Percentiles rank a stretch among this genome's conserved stretches.
These are phyloP conservation scores for Monilinia fructigena DNA, from an alignment of 2,329 filamentous ascomycete species.

Conservation along the genomic window DNA sequence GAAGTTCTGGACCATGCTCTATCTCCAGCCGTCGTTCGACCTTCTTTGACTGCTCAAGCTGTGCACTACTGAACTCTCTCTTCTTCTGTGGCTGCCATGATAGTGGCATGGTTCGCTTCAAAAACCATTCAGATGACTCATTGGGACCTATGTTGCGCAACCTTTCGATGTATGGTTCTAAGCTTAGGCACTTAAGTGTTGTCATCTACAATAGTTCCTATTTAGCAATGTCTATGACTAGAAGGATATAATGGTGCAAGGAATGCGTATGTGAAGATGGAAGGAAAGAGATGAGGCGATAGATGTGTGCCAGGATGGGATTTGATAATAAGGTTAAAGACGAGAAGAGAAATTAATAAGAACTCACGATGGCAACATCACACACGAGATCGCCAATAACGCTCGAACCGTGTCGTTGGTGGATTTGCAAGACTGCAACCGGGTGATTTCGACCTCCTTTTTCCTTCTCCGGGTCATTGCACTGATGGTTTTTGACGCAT, in stretches of 20 bases:
- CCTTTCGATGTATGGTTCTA: neutral
- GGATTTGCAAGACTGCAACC: slow-evolving; percentile 21
- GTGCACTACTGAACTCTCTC: neutral
- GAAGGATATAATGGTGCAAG: fast-evolving
- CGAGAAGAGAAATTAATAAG: neutral
- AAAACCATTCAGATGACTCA: neutral
- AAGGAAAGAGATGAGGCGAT: neutral
- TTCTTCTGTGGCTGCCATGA: neutral
- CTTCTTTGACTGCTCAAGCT: neutral
- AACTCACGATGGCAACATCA: slow-evolving; percentile 27
- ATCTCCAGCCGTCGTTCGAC: neutral
- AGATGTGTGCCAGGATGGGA: neutral
- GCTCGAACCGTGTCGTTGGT: slow-evolving; percentile 20
- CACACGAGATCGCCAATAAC: slow-evolving; percentile 26
- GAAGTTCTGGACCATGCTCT: neutral
- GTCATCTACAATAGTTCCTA: neutral
- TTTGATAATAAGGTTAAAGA: neutral
- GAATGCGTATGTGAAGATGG: neutral
- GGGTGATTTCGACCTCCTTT: slow-evolving; percentile 27
- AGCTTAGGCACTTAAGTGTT: neutral
- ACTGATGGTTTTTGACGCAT: slow-evolving; percentile 23
- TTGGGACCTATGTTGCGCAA: neutral
- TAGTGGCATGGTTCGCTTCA: neutral
- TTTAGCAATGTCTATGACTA: neutral
- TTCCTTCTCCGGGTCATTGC: slow-evolving; percentile 16